Percentiles rank a stretch among this genome's conserved stretches.
These are phyloP conservation scores for Hygrophila difformis DNA, from an alignment of 257 asterid genomes.

Conservation along the genomic window DNA sequence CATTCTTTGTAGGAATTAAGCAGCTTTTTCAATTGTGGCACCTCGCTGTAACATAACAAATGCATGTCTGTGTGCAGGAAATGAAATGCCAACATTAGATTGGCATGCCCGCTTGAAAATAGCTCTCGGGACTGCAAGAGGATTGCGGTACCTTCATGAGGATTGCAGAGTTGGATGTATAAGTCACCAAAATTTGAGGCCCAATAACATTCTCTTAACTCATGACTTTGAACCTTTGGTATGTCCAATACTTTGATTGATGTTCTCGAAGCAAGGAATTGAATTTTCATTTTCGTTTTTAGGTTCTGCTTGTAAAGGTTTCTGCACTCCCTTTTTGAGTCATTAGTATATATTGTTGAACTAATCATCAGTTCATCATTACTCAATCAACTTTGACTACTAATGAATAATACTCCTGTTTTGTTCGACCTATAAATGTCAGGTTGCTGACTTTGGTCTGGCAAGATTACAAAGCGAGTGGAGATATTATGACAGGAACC, in stretches of 20 bases:
- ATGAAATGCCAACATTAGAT: slow-evolving; percentile 32
- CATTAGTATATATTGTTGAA: neutral
- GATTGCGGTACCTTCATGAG: slow-evolving; percentile 85
- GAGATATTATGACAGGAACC: slow-evolving; percentile 40
- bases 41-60: neutral
- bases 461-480: slow-evolving; percentile 66
- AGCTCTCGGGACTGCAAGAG: slow-evolving; percentile 90
- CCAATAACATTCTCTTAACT: slow-evolving; percentile 76
- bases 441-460: slow-evolving; percentile 93
- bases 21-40: neutral
- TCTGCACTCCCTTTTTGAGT: neutral
- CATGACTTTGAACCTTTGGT: slow-evolving; percentile 94
- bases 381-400: neutral
- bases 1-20: neutral
- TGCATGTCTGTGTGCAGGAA: slow-evolving; percentile 35
- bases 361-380: neutral
- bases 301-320: neutral
- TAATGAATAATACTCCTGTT: neutral
- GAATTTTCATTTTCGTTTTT: too few relatives aligned
- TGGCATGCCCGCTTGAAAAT: slow-evolving; percentile 68
- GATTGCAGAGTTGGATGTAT: slow-evolving; percentile 94
- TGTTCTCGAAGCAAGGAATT: slow-evolving; percentile 13
- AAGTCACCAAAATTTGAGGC: slow-evolving; percentile 67
- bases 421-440: neutral
- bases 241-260: slow-evolving; percentile 12